Conservation (phyloP, 305 asterid genomes). For the Solanum chacoense region DNA sequence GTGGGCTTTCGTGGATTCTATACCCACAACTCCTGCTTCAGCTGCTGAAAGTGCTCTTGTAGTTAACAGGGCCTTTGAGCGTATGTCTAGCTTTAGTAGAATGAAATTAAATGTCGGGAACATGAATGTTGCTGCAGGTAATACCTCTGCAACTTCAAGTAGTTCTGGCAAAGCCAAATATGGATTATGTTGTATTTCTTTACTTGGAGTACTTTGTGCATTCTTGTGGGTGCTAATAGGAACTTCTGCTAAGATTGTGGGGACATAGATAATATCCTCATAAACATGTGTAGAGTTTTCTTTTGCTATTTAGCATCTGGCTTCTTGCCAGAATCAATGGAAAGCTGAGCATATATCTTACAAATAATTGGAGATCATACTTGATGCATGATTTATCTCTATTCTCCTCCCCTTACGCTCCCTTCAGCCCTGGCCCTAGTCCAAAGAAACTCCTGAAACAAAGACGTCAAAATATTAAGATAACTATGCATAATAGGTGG, state of each 20-base stretch:
- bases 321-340: slow-evolving; percentile 1
- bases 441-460: neutral
- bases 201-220: slow-evolving; percentile 65
- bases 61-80: slow-evolving; percentile 46
- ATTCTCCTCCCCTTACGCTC: neutral
- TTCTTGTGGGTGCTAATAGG: slow-evolving; percentile 53
- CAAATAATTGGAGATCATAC: neutral
- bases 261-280: slow-evolving; percentile 10
- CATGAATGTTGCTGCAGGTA: slow-evolving; percentile 39
- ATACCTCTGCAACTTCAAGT: slow-evolving; percentile 38
- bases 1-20: slow-evolving; percentile 92
- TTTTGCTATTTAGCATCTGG: slow-evolving; percentile 7
- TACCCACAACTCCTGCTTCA: slow-evolving; percentile 90
- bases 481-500: neutral
- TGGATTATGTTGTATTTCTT: slow-evolving; percentile 44
- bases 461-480: neutral
- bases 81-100: slow-evolving; percentile 68
- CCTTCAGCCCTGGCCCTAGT: neutral
- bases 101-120: slow-evolving; percentile 34
- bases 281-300: slow-evolving; percentile 14
- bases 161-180: slow-evolving; percentile 28
- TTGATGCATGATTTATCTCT: neutral
- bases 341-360: neutral
- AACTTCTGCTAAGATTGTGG: slow-evolving; percentile 14
- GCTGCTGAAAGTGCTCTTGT: slow-evolving; percentile 64